Evolutionary conservation across 192 early-diverging fungal genomes (phyloP).

Genomic region (Allomyces macrogynus): DNA sequence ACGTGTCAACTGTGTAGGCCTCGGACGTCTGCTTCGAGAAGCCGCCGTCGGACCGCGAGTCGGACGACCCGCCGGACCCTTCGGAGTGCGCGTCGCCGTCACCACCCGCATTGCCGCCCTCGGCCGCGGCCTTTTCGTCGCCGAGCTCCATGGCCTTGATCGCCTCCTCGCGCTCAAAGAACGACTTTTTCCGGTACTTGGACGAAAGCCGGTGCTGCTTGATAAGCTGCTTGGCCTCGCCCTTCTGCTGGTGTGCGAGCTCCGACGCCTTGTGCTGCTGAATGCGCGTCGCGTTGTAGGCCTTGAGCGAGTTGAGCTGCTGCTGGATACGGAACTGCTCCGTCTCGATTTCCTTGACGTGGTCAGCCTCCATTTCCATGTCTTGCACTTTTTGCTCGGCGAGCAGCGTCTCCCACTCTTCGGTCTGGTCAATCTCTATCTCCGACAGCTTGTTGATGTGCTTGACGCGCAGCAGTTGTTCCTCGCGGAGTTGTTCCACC

Average conservation of each 20-base stretch:
- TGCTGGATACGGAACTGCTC: conserved; percentile 9
- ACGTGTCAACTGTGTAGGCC: too few relatives aligned
- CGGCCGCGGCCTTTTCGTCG: conserved; percentile 2
- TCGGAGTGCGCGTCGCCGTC: conserved; percentile 1
- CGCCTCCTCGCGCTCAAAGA: conserved; percentile 9
- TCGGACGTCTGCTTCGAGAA: too few relatives aligned
- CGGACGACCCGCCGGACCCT: too few relatives aligned
- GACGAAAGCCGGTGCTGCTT: conserved; percentile 9
- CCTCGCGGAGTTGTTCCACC: conserved; percentile 13
- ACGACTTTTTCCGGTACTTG: conserved; percentile 11
- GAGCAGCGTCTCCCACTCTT: conserved; percentile 9
- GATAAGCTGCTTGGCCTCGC: conserved; percentile 11
- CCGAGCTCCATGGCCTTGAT: conserved; percentile 6
- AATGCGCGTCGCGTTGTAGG: conserved; percentile 7
- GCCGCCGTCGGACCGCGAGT: too few relatives aligned
- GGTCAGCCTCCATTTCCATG: conserved; percentile 10
- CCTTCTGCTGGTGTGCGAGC: conserved; percentile 6
- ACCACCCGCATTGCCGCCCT: background rate
- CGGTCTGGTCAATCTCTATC: conserved; percentile 10
- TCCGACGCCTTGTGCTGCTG: conserved; percentile 9
- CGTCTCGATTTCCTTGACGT: conserved; percentile 9
- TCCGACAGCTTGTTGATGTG: conserved; percentile 12
- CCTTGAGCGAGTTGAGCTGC: conserved; percentile 8
- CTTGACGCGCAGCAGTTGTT: conserved; percentile 12
- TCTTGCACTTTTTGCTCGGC: conserved; percentile 15